Evolutionary conservation across 108 stramenopile species (phyloP), one percentile per base, ranked within the genome.

Genomic region (Phaeodactylum tricornutum): DNA sequence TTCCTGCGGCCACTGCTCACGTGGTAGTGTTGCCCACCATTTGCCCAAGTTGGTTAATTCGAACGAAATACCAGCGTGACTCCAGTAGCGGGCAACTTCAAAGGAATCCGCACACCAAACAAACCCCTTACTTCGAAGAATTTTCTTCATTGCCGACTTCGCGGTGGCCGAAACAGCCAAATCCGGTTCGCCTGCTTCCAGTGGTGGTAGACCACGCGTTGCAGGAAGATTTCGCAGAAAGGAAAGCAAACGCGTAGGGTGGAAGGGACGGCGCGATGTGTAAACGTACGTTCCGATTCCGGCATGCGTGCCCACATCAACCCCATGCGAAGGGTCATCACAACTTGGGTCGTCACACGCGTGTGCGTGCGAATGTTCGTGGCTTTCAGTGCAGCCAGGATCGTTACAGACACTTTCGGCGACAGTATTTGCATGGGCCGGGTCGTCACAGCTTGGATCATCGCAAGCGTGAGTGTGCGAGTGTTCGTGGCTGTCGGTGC

Each of bases 31-130:
- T 9, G 61, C 79, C 97, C 97, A 98, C 95, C 95, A 98, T 29
- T 92, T 86, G 5, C 97, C 97, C 24, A 86, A 74, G 17, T 72
- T 48, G 0, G 59, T 52, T 14, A 96, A 75, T 6, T 85, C 90
- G 64, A 96, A 94, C 31, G 86, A 84, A 31, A 77, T 87, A 16
- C 97, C 97, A 19, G 94, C 92, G 50, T 94, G 93, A 50, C 72
- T 76, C 92, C 94, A 96, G 57, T 87, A 98, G 81, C 93, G 87
- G 36, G 94, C 94, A 29, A 93, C 89, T 30, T 91, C 78, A 51
- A 95, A 87, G 32, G 84, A 65, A 74, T 79, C 84, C 16, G 93
- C 90, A 65, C 95, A 77, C 97, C 97, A 98, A 52, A 87, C 73
- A 57, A 98, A 98, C 6, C 97, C 97, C 63, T 98, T 98, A 37